phyloP scores from a whole-genome alignment of 2,329 filamentous ascomycete species.

The Aspergillus transmontanensis region DNA sequence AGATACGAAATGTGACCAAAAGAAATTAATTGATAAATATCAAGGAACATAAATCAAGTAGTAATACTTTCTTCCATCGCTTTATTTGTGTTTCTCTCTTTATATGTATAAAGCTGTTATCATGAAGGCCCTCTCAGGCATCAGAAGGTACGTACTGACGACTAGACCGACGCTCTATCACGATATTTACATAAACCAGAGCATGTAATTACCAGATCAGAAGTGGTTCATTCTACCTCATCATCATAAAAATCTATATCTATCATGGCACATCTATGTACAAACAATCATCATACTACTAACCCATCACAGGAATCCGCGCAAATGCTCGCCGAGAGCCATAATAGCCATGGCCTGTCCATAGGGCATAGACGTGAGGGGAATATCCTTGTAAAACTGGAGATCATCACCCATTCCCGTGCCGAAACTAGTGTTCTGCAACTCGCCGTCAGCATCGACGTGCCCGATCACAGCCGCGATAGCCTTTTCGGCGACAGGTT shows the following conservation, averaged over 20 bases:
- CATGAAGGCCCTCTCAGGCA: no score
- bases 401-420: constrained; percentile 74
- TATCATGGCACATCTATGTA: constrained; percentile 5
- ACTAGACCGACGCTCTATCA: not conserved
- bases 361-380: constrained; percentile 79
- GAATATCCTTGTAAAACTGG: constrained; percentile 77
- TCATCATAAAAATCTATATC: not conserved
- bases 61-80: no score
- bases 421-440: constrained; percentile 75
- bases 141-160: fast-evolving
- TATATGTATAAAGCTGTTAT: no score
- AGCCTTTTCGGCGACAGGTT: constrained; percentile 64
- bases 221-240: not conserved
- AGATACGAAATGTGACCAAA: no score
- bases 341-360: constrained; percentile 85
- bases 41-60: no score
- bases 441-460: constrained; percentile 68
- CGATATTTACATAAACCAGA: not conserved
- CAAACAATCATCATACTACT: not conserved
- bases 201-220: not conserved
- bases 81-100: no score
- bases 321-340: constrained; percentile 73
- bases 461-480: constrained; percentile 67
- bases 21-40: no score
- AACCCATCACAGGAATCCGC: constrained; percentile 32